Percentiles rank a stretch among this genome's conserved stretches.
Conservation (phyloP, 1,284 basidiomycete species). For the Blastosporella zonata region DNA sequence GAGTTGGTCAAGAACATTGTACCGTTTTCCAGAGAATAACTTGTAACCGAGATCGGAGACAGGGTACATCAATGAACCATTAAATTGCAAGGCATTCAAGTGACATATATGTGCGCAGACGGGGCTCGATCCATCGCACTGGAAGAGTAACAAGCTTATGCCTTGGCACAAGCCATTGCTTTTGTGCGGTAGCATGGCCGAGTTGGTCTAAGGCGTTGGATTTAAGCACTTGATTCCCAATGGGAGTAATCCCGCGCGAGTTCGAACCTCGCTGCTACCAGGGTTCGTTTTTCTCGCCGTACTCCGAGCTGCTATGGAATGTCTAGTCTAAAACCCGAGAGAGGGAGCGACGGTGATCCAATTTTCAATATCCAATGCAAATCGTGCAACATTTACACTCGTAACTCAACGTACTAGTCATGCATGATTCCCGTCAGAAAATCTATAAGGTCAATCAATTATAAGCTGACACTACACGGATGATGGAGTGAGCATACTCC, state of each 20-base stretch:
- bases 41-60: too few relatives aligned
- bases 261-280: constrained; percentile 83
- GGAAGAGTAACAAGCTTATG: neutral
- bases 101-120: too few relatives aligned
- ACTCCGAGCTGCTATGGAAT: constrained; percentile 1
- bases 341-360: neutral
- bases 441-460: constrained; percentile 8
- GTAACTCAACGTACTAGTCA: too few relatives aligned
- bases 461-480: neutral
- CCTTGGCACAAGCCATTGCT: fast-evolving
- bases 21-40: too few relatives aligned
- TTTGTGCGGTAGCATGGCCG: constrained; percentile 64
- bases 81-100: too few relatives aligned
- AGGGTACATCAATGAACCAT: too few relatives aligned
- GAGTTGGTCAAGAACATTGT: too few relatives aligned
- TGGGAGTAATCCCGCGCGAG: constrained; percentile 75
- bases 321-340: neutral
- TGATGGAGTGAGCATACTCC: constrained; percentile 39
- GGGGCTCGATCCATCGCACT: too few relatives aligned
- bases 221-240: constrained; percentile 75
- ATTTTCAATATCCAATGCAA: too few relatives aligned
- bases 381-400: too few relatives aligned
- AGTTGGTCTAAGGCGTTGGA: constrained; percentile 83
- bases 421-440: constrained; percentile 10
- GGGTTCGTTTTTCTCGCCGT: constrained; percentile 16